phyloP scores from a whole-genome alignment of 2,329 filamentous ascomycete genomes.

The Ceratocystiopsis sp. region DNA sequence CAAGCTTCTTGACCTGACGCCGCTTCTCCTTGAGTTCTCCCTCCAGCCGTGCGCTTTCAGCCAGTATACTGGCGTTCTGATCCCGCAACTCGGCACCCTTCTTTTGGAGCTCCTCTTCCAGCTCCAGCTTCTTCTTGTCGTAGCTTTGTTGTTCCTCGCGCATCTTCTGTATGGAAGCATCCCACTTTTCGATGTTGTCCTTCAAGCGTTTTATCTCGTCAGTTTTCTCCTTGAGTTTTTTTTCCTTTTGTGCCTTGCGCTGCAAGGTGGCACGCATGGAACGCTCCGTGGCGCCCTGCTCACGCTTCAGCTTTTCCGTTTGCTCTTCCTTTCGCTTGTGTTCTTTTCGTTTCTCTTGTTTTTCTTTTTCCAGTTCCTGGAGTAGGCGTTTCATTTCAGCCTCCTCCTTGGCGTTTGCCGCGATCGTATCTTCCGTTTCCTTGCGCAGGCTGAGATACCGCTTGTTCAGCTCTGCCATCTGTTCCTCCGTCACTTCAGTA shows the following conservation, averaged over 20 bases:
- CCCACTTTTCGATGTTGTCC: slow-evolving; percentile 53
- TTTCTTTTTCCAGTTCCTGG: slow-evolving; percentile 55
- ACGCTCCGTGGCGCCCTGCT: slow-evolving; percentile 64
- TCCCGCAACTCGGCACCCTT: slow-evolving; percentile 34
- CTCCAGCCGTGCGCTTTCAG: slow-evolving; percentile 48
- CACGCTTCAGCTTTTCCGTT: slow-evolving; percentile 66
- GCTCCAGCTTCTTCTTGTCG: slow-evolving; percentile 31
- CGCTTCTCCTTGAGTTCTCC: slow-evolving; percentile 56
- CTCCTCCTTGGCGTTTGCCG: slow-evolving; percentile 53
- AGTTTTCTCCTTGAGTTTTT: slow-evolving; percentile 49
- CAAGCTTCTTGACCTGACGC: slow-evolving; percentile 54
- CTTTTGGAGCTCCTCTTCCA: slow-evolving; percentile 33
- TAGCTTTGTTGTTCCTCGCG: slow-evolving; percentile 36
- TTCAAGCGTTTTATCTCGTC: slow-evolving; percentile 51
- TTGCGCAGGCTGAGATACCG: slow-evolving; percentile 63
- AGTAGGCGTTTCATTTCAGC: slow-evolving; percentile 50
- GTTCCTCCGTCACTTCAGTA: slow-evolving; percentile 41
- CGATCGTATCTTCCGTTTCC: slow-evolving; percentile 66
- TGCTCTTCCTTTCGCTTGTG: slow-evolving; percentile 84
- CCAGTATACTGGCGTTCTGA: slow-evolving; percentile 43
- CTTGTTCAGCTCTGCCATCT: slow-evolving; percentile 62
- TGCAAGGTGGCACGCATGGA: slow-evolving; percentile 68
- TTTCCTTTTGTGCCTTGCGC: slow-evolving; percentile 63
- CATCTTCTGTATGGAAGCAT: slow-evolving; percentile 45
- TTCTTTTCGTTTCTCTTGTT: slow-evolving; percentile 58